Evolutionary conservation across 2,329 filamentous ascomycete genomes (phyloP).

Genomic region (Thielaviopsis cerberus): DNA sequence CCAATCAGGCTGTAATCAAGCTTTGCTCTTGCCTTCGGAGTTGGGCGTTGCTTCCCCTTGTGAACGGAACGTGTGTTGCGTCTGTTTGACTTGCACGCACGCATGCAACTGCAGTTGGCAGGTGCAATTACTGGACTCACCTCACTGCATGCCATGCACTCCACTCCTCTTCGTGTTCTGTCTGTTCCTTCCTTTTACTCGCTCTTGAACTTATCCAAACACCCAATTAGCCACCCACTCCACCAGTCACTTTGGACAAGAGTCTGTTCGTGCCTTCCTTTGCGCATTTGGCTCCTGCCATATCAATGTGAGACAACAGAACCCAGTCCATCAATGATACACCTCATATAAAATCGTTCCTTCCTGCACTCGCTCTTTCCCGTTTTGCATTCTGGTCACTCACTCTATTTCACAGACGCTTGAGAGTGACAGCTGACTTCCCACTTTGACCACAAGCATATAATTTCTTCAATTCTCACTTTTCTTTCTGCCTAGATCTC

Average conservation of each 20-base stretch:
- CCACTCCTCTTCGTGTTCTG: neutral
- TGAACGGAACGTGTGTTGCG: neutral
- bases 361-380: neutral
- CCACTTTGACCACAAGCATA: neutral
- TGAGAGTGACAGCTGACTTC: neutral
- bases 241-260: neutral
- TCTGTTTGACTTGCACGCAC: neutral
- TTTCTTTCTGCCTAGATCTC: neutral
- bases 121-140: neutral
- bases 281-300: neutral
- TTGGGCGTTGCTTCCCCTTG: neutral
- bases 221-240: too few relatives aligned
- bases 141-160: neutral
- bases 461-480: neutral
- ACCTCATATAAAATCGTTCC: neutral
- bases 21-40: neutral
- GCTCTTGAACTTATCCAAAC: neutral
- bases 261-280: neutral
- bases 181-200: neutral
- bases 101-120: too few relatives aligned
- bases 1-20: too few relatives aligned
- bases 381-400: neutral
- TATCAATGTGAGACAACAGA: neutral
- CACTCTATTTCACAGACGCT: neutral
- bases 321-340: neutral